Evolutionary conservation across 352 stramenopile genomes (phyloP).

Genomic region (Pythium periplocum): DNA sequence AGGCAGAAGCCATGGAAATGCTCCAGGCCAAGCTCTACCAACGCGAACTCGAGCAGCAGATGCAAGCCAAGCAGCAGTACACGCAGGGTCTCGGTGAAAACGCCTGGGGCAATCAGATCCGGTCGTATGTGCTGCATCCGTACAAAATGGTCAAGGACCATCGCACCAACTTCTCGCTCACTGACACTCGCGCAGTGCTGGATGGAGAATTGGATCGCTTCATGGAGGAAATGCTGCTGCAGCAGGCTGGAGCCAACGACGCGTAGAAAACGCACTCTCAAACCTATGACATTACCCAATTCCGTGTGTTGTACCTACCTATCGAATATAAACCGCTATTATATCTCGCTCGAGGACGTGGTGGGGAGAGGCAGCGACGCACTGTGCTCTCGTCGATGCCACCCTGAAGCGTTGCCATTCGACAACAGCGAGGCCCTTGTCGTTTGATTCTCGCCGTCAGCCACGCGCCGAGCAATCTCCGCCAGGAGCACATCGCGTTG

Average conservation of each 20-base stretch:
- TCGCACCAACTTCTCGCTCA: conserved; percentile 88
- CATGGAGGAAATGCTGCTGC: conserved; percentile 71
- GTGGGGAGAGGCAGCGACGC: too few species aligned
- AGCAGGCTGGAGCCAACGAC: conserved; percentile 17
- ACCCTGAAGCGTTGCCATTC: neutral
- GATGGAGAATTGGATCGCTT: conserved; percentile 86
- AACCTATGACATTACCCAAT: too few species aligned
- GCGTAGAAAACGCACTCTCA: neutral
- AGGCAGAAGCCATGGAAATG: conserved; percentile 88
- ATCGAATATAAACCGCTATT: too few species aligned
- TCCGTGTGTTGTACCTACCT: too few species aligned
- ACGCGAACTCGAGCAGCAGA: conserved; percentile 54
- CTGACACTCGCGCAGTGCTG: conserved; percentile 84
- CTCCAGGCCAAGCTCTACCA: conserved; percentile 69
- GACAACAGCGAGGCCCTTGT: conserved; percentile 4
- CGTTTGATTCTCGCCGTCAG: conserved; percentile 22
- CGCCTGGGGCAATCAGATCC: conserved; percentile 89
- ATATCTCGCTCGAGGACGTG: too few species aligned
- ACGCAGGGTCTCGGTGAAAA: conserved; percentile 71
- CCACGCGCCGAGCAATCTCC: conserved; percentile 67
- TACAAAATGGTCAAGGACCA: conserved; percentile 99
- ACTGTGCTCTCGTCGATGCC: too few species aligned
- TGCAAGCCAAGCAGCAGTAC: conserved; percentile 37
- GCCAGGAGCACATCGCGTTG: conserved; percentile 69
- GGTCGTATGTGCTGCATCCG: conserved; percentile 96